A percentile compares a stretch with the other conserved stretches of the same genome.
These are phyloP conservation scores for Ustilago xerochloae DNA, from an alignment of 1,284 basidiomycete species.

Conservation along the genomic window DNA sequence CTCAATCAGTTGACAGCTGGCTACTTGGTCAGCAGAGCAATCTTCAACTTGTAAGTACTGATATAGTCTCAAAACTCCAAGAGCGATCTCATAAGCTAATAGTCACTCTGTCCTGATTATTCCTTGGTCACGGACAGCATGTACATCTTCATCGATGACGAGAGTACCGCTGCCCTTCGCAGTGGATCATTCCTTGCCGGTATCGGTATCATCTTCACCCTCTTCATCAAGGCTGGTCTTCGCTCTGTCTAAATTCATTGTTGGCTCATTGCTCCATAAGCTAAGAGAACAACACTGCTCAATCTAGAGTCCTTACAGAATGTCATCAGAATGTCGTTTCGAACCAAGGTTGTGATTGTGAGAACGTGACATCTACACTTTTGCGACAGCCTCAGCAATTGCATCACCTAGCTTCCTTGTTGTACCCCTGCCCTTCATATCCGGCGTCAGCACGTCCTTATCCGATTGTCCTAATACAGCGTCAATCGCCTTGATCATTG, in stretches of 20 bases:
- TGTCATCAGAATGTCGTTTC: too few species aligned
- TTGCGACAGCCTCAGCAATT: constrained; percentile 31
- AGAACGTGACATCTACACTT: constrained; percentile 7
- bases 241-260: constrained; percentile 11
- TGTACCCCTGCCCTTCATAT: constrained; percentile 45
- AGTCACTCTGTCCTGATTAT: background rate
- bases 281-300: too few species aligned
- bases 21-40: constrained; percentile 47
- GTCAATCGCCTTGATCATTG: constrained; percentile 73
- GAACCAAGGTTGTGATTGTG: background rate
- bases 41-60: constrained; percentile 52
- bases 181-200: constrained; percentile 27
- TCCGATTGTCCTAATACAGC: constrained; percentile 55
- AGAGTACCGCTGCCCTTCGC: constrained; percentile 21
- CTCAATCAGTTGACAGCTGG: constrained; percentile 50
- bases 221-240: constrained; percentile 47
- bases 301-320: background rate
- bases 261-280: too few species aligned
- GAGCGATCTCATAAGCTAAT: background rate
- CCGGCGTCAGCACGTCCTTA: constrained; percentile 27
- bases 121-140: constrained; percentile 4
- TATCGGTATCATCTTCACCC: constrained; percentile 43
- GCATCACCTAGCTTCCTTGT: constrained; percentile 44
- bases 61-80: too few species aligned
- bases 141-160: constrained; percentile 36